Evolutionary conservation across 352 stramenopile genomes (phyloP).

Genomic region (Stephanocyclus meneghinianus): DNA sequence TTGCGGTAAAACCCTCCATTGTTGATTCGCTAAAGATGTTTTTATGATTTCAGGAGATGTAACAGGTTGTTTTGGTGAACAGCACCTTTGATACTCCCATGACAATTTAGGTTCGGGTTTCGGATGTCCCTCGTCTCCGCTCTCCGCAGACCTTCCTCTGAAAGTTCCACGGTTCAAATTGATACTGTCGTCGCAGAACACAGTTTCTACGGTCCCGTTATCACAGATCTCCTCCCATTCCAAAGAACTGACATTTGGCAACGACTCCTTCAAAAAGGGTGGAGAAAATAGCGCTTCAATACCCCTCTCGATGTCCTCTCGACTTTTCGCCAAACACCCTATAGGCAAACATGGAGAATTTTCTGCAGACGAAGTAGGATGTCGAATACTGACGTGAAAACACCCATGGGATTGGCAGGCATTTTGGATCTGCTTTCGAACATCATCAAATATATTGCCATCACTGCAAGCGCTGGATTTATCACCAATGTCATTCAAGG

Average conservation of each 20-base stretch:
- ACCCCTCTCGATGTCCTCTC: conserved; percentile 17
- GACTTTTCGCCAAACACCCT: conserved; percentile 20
- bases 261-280: conserved; percentile 10
- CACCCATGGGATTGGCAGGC: conserved; percentile 49
- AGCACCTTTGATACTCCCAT: conserved; percentile 48
- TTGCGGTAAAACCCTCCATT: conserved; percentile 12
- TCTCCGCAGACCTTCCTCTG: conserved; percentile 46
- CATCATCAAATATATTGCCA: background rate
- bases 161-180: conserved; percentile 31
- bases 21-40: background rate
- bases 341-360: background rate
- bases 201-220: conserved; percentile 11
- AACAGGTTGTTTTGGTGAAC: background rate
- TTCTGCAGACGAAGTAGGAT: background rate
- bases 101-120: conserved; percentile 49
- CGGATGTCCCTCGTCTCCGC: conserved; percentile 29
- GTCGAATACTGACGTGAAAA: conserved; percentile 34
- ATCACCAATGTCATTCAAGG: background rate
- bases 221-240: conserved; percentile 24
- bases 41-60: background rate
- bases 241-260: background rate
- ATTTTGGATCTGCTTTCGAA: conserved; percentile 7
- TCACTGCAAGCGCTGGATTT: background rate
- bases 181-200: conserved; percentile 1
- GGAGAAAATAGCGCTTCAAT: conserved; percentile 42